Evolutionary conservation across 169 alveolate genomes (phyloP).

Genomic region (Cryptosporidium parvum): DNA sequence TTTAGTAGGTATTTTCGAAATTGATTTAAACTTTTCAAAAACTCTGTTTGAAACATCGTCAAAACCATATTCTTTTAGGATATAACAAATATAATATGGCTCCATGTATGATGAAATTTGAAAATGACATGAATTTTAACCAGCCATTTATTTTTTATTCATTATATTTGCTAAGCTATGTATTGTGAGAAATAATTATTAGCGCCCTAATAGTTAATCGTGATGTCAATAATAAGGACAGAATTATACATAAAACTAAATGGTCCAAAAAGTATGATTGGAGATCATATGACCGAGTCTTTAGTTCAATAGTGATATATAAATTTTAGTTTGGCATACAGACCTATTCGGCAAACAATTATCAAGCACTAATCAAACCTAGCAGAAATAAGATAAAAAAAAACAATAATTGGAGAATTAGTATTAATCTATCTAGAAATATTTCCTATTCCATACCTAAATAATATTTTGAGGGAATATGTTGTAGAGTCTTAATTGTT

Average conservation of each 20-base stretch:
- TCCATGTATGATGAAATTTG: neutral
- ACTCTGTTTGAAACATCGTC: slow-evolving; percentile 48
- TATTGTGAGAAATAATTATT: neutral
- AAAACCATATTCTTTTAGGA: slow-evolving; percentile 43
- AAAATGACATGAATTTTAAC: neutral
- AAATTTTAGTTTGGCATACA: neutral
- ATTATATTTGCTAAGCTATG: neutral
- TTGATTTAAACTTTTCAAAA: slow-evolving; percentile 15
- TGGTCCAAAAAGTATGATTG: neutral
- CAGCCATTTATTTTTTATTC: slow-evolving; percentile 4
- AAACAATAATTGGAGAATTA: neutral
- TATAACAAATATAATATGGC: slow-evolving; percentile 28
- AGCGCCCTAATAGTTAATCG: neutral
- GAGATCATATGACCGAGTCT: neutral
- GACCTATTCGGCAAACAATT: too few relatives aligned
- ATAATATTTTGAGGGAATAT: neutral
- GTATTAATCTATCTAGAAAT: slow-evolving; percentile 2
- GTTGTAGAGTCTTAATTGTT: neutral
- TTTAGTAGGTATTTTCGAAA: slow-evolving; percentile 13
- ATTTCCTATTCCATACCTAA: neutral
- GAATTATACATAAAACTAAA: neutral
- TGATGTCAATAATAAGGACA: neutral
- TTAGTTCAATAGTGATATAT: too few relatives aligned
- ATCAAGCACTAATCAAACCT: neutral
- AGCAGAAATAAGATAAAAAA: neutral